phyloP scores from a whole-genome alignment of 2,329 filamentous ascomycete species.

The Alternaria incomplexa region DNA sequence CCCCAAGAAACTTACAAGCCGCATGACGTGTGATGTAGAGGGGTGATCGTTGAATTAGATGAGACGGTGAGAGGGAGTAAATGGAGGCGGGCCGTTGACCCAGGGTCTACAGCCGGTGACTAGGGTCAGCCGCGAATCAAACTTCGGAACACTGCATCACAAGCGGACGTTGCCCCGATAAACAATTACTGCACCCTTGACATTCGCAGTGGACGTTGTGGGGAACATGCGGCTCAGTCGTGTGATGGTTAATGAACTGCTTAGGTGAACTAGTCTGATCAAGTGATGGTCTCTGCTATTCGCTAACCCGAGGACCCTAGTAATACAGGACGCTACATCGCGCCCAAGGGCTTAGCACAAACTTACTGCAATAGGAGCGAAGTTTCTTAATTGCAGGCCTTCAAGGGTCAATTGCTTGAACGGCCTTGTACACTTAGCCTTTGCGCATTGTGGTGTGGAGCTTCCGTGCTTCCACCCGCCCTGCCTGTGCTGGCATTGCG shows the following conservation, averaged over 20 bases:
- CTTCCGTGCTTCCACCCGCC: background rate
- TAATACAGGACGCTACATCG: background rate
- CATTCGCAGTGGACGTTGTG: slow-evolving; percentile 6
- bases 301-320: background rate
- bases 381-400: background rate
- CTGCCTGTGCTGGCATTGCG: background rate
- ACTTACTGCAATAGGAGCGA: background rate
- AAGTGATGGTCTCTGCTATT: background rate
- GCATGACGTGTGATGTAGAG: slow-evolving; percentile 30
- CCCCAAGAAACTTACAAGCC: slow-evolving; percentile 1
- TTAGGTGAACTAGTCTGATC: background rate
- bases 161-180: slow-evolving; percentile 11
- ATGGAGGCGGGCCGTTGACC: slow-evolving; percentile 41
- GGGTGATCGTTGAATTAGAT: slow-evolving; percentile 32
- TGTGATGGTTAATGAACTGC: background rate
- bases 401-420: background rate
- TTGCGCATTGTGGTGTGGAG: background rate
- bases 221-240: slow-evolving; percentile 20
- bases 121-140: slow-evolving; percentile 33
- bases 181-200: slow-evolving; percentile 19
- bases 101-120: slow-evolving; percentile 32
- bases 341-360: background rate
- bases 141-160: slow-evolving; percentile 21
- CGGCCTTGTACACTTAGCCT: background rate
- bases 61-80: slow-evolving; percentile 27